Percentiles rank a stretch among this genome's conserved stretches.
Evolutionary conservation across 352 stramenopile species (phyloP).

Genomic region (Poterioochromonas sp.): DNA sequence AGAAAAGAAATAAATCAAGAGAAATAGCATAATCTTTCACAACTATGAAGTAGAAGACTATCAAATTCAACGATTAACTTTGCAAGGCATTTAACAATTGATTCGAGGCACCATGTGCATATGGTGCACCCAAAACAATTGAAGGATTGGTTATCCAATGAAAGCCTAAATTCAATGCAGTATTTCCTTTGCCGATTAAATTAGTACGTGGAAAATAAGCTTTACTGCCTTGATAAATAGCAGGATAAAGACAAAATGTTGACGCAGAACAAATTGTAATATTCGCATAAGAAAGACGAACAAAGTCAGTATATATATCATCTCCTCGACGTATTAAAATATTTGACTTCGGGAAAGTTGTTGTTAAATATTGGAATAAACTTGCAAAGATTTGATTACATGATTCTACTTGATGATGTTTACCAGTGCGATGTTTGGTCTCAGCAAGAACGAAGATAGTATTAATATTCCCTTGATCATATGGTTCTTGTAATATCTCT

Average conservation of each 20-base stretch:
- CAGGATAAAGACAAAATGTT: constrained; percentile 17
- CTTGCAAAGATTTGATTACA: not conserved
- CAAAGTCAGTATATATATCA: not conserved
- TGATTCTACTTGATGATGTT: not conserved
- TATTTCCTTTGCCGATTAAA: not conserved
- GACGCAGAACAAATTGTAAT: not conserved
- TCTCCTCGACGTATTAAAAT: not conserved
- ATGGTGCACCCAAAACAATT: not conserved
- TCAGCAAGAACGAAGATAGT: constrained; percentile 5
- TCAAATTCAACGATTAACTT: too few relatives aligned
- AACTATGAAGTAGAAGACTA: too few relatives aligned
- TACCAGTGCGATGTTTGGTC: not conserved
- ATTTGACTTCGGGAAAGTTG: not conserved
- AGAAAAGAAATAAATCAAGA: too few relatives aligned
- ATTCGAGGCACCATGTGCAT: too few relatives aligned
- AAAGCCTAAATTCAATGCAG: not conserved
- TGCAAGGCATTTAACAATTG: too few relatives aligned
- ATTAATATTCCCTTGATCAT: not conserved
- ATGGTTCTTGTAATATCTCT: not conserved
- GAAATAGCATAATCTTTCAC: too few relatives aligned
- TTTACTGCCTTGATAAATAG: not conserved
- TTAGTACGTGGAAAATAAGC: not conserved
- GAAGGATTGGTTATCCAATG: not conserved
- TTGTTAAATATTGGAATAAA: not conserved
- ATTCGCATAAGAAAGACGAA: not conserved